phyloP scores from a whole-genome alignment of 2,329 filamentous ascomycete genomes.

The Pseudogymnoascus destructans region DNA sequence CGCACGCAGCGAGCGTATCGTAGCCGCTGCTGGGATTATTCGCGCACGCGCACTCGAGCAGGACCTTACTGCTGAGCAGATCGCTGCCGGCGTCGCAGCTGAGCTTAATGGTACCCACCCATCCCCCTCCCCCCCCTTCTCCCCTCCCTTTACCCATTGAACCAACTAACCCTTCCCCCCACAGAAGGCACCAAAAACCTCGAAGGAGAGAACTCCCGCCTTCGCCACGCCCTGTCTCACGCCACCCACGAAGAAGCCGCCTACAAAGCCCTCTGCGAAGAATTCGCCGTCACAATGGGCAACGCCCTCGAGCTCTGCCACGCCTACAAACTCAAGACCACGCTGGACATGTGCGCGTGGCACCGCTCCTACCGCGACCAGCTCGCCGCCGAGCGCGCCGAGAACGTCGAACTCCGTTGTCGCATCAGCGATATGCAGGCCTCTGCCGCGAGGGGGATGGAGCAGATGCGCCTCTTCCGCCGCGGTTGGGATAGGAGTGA shows the following conservation, averaged over 20 bases:
- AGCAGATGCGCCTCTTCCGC: conserved; percentile 43
- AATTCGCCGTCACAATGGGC: conserved; percentile 42
- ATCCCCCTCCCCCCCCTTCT: background rate
- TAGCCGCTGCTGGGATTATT: conserved; percentile 48
- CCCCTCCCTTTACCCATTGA: conserved; percentile 11
- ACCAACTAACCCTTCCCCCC: background rate
- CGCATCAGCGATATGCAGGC: conserved; percentile 56
- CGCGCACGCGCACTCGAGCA: conserved; percentile 41
- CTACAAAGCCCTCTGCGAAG: conserved; percentile 42
- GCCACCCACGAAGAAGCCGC: conserved; percentile 46
- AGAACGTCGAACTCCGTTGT: conserved; percentile 48
- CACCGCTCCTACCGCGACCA: conserved; percentile 53
- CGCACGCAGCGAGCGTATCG: conserved; percentile 48
- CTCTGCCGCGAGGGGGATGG: conserved; percentile 45
- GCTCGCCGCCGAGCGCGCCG: conserved; percentile 50
- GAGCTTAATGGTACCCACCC: conserved; percentile 40
- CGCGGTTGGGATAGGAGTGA: conserved; percentile 43
- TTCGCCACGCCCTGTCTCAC: conserved; percentile 49
- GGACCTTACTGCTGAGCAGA: conserved; percentile 42
- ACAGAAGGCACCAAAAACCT: conserved; percentile 46
- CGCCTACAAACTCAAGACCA: conserved; percentile 50
- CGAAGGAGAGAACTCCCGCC: conserved; percentile 46
- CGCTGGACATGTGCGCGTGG: conserved; percentile 49
- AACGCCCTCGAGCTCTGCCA: conserved; percentile 51
- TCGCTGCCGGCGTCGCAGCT: conserved; percentile 41